Evolutionary conservation across 768 basidiomycete genomes (phyloP).

Genomic region (Suillus placidus): DNA sequence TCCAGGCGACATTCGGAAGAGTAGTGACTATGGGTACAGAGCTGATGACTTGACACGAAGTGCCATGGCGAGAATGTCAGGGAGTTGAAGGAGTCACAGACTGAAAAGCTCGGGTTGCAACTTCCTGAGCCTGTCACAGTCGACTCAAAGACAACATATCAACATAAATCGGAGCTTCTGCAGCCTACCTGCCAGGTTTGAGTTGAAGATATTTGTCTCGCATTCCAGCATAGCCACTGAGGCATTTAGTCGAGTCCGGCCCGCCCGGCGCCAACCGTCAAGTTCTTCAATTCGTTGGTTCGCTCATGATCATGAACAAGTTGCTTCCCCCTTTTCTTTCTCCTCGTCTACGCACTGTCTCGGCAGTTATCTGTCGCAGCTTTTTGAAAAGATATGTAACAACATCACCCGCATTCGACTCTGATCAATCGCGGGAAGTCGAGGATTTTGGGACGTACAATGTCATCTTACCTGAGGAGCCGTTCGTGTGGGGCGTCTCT

Average conservation of each 20-base stretch:
- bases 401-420: neutral
- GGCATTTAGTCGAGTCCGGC: neutral
- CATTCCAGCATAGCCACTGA: neutral
- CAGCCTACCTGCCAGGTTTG: neutral
- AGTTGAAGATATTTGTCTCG: neutral
- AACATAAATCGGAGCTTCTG: neutral
- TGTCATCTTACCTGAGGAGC: conserved; percentile 67
- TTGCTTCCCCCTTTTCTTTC: neutral
- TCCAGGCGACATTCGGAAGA: neutral
- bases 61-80: neutral
- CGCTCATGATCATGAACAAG: neutral
- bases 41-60: neutral
- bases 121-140: neutral
- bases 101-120: neutral
- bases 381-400: neutral
- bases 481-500: conserved; percentile 62
- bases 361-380: neutral
- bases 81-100: neutral
- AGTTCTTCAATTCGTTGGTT: neutral
- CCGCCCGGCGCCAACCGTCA: neutral
- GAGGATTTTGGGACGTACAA: conserved; percentile 54
- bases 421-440: conserved; percentile 8
- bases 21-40: neutral
- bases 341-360: neutral
- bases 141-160: neutral